Evolutionary conservation across 2,329 filamentous ascomycete genomes (phyloP), one percentile per base, ranked within the genome.

Genomic region (Stachybotrys echinatus): DNA sequence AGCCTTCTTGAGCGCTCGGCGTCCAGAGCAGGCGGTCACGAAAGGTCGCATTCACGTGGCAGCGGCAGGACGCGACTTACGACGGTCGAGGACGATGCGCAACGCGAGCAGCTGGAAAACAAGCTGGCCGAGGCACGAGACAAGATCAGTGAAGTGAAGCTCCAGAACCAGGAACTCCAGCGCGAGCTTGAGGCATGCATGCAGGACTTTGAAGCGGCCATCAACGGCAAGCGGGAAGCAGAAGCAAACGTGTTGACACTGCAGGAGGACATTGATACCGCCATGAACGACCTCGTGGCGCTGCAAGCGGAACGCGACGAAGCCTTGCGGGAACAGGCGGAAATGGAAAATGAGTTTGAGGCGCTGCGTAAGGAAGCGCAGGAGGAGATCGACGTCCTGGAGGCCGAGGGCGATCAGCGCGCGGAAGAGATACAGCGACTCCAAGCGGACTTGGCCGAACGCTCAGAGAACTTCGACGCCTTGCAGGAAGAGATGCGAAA

Each of bases 1-100:
- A 96, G 91, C 64, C 87, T 97, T 42, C 81, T 97, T 27, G 94
- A 97, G 52, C 84, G 94, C n/a, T 96, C 92, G 1, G 90, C 92
- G 12, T 96, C 92, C 4, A 84, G 92, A 40, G 85, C 90, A 10
- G 81, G 83, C 5, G 74, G 65, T 2, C 81, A 88, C 53, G 81
- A 85, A 52, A 80, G 92, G 49, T 84, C 90, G 1, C 81, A 81
- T 19, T 96, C 91, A 4, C 79, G 89, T 23, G 80, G 79, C 7
- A 95, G 89, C 63, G 84, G 81, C 50, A 77, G 75, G 48, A 87
- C 85, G 1, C 77, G 83, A 20, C 74, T 77, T n/a, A 87, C 87
- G 1, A 72, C 74, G 45, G 67, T 63, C 6, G 66, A 78, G 65
- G 72, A 91, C 67, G 92, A 96, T 53, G 76, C 81, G 3, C 92